Base-by-base conservation (phyloP, 306 rosid genomes). In the Vigna nakashimae region DNA sequence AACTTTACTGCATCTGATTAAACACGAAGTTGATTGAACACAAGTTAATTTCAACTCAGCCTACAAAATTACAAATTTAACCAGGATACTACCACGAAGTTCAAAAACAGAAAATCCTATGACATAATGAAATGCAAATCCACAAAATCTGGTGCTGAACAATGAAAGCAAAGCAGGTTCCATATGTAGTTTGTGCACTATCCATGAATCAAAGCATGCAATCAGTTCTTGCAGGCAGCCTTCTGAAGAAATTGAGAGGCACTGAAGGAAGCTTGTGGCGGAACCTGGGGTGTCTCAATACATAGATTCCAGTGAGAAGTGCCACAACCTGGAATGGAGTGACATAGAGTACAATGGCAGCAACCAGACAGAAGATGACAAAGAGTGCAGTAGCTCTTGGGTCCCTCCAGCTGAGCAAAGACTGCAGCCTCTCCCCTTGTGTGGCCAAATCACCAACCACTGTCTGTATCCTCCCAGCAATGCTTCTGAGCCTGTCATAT, bases 271-370 rank as follows among this genome's bases (percentile, higher is more conserved):
- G 98, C 89, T 94, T 92, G 75, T 92, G 98, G 16, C 97, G 95
- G 79, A 94, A 92, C 89, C 98, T 88, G 2, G 98, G 98, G 82
- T 92, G 98, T 80, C 98, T 87, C 90, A 94, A 67, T 12, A 92
- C 88, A 58, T 92, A 94, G 78, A 94, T 89, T 76, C 98, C 98
- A 0, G 88, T 76, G 12, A 94, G 90, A 57, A 94, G 91, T 1
- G 97, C 97, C 86, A 94, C 98, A 56, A 94, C 86, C 86, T 94
- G 98, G 87, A 94, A 94, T 36, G 98, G 98, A 5, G 97, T 92
- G 42, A 94, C 89, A 75, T 94, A 94, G 74, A 94, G 91, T 10
- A 94, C 91, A 78, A 94, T 87, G 42, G 98, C 98, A 57, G 97
- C 91, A 76, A 92, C 74, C 82, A 94, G 84, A 83, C 98, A 94